These are phyloP conservation scores for Fusarium denticulatum DNA, from an alignment of 2,329 filamentous ascomycete species.

Conservation along the genomic window DNA sequence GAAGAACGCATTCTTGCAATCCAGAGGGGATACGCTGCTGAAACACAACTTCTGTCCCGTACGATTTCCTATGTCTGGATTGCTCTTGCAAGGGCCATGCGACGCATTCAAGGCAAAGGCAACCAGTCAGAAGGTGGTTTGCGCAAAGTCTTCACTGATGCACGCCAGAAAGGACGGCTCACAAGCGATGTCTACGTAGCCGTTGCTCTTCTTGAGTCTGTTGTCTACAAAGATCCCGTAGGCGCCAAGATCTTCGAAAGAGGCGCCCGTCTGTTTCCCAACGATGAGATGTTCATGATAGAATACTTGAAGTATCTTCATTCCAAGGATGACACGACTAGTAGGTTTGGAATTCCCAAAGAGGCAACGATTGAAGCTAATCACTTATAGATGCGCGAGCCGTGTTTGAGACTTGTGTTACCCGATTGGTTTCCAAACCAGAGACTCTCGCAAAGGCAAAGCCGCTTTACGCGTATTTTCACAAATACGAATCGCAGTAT, in stretches of 20 bases:
- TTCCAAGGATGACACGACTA: conserved; percentile 90
- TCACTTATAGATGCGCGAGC: conserved; percentile 80
- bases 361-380: conserved; percentile 24
- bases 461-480: conserved; percentile 88
- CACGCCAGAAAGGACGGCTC: conserved; percentile 84
- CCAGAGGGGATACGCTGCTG: conserved; percentile 74
- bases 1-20: conserved; percentile 72
- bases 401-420: conserved; percentile 94
- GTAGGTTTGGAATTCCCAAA: conserved; percentile 62
- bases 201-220: conserved; percentile 90
- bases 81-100: conserved; percentile 90
- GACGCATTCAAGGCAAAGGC: conserved; percentile 89
- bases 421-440: conserved; percentile 79
- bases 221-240: conserved; percentile 93
- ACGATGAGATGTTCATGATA: conserved; percentile 91
- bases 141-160: conserved; percentile 88
- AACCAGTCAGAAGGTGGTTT: conserved; percentile 75
- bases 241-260: conserved; percentile 96
- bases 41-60: conserved; percentile 80
- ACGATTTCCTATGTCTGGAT: conserved; percentile 96
- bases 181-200: conserved; percentile 96
- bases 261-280: conserved; percentile 90
- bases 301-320: conserved; percentile 97
- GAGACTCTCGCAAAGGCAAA: conserved; percentile 81
- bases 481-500: conserved; percentile 93